Percentiles rank a stretch among this genome's conserved stretches.
Evolutionary conservation across 2,329 filamentous ascomycete species (phyloP).

Genomic region (Cladophialophora immunda): DNA sequence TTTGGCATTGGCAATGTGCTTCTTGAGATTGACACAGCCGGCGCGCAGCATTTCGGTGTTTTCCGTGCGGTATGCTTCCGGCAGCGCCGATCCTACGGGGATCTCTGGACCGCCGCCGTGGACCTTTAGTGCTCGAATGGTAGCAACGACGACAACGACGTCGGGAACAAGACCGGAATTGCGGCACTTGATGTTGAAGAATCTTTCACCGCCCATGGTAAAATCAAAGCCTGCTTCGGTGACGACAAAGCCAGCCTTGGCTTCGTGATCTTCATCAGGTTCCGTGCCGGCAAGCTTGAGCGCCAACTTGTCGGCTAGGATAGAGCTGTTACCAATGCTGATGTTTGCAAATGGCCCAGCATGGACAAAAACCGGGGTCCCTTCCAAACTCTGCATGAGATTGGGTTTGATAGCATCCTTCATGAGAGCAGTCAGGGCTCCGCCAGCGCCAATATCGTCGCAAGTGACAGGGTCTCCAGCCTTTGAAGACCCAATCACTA

Average conservation of each 20-base stretch:
- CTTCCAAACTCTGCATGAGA: constrained; percentile 97
- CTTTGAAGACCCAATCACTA: constrained; percentile 91
- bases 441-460: constrained; percentile 92
- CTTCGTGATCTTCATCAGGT: constrained; percentile 81
- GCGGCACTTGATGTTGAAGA: constrained; percentile 99
- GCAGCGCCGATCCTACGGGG: constrained; percentile 82
- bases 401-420: constrained; percentile 99
- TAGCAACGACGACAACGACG: constrained; percentile 93
- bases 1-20: constrained; percentile 92
- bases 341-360: constrained; percentile 99
- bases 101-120: constrained; percentile 97
- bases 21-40: constrained; percentile 92
- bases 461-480: constrained; percentile 91
- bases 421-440: constrained; percentile 93
- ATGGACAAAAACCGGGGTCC: constrained; percentile 96
- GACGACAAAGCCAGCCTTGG: constrained; percentile 90
- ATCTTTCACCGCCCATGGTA: constrained; percentile 98
- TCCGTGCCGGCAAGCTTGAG: constrained; percentile 96
- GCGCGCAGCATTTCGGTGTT: constrained; percentile 89
- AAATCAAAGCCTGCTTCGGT: constrained; percentile 99
- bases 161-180: constrained; percentile 92
- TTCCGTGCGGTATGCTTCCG: constrained; percentile 89
- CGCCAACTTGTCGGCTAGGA: constrained; percentile 93
- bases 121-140: constrained; percentile 93
- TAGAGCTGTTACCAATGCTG: constrained; percentile 94